These are phyloP conservation scores for Cordyceps militaris DNA, from an alignment of 2,329 filamentous ascomycete species.

Conservation along the genomic window DNA sequence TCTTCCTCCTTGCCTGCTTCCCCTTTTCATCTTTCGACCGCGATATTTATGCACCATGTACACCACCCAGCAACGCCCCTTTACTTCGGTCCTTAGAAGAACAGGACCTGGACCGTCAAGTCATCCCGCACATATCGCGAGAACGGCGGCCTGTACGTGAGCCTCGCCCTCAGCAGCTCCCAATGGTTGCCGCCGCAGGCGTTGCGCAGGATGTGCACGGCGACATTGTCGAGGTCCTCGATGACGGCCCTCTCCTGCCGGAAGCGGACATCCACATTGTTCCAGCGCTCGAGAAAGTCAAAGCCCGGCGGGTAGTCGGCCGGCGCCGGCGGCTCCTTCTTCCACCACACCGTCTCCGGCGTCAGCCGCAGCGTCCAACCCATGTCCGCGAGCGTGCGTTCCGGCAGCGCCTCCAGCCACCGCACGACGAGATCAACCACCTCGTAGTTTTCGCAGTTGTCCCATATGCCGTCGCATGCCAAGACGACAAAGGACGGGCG, in stretches of 20 bases:
- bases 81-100: too few relatives aligned
- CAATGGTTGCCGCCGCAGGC: slow-evolving; percentile 65
- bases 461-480: slow-evolving; percentile 57
- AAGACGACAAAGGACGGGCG: slow-evolving; percentile 48
- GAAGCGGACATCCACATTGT: slow-evolving; percentile 4
- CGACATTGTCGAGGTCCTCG: slow-evolving; percentile 52
- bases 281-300: slow-evolving; percentile 8
- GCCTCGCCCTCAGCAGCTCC: slow-evolving; percentile 62
- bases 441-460: slow-evolving; percentile 44
- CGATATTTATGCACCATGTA: too few relatives aligned
- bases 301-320: neutral
- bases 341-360: slow-evolving; percentile 3
- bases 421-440: slow-evolving; percentile 45
- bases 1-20: too few relatives aligned
- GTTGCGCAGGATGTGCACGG: slow-evolving; percentile 69
- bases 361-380: neutral
- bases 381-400: neutral
- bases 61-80: too few relatives aligned
- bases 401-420: slow-evolving; percentile 32
- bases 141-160: slow-evolving; percentile 63
- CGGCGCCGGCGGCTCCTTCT: neutral
- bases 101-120: slow-evolving; percentile 72
- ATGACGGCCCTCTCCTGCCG: slow-evolving; percentile 2
- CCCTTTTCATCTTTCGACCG: too few relatives aligned
- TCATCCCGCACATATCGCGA: slow-evolving; percentile 58